These are phyloP conservation scores for Stereocaulon alpinum DNA, from an alignment of 495 filamentous ascomycete genomes.

Conservation along the genomic window DNA sequence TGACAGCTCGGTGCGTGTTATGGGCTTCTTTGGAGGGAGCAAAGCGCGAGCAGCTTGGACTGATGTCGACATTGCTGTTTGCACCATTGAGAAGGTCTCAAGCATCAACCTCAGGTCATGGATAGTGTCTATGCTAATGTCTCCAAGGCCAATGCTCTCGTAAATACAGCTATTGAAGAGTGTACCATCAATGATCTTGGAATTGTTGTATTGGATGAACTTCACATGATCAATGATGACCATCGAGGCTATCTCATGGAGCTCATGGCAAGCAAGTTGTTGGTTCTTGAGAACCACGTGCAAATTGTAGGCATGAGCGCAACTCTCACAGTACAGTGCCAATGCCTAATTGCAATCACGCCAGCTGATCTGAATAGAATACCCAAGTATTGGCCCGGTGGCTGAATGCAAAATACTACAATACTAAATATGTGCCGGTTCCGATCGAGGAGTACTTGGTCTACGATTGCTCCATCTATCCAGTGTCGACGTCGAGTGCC, in stretches of 20 bases:
- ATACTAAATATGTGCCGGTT: conserved; percentile 63
- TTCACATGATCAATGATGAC: conserved; percentile 76
- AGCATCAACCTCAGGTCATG: background rate
- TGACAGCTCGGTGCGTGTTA: conserved; percentile 47
- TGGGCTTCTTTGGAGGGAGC: conserved; percentile 67
- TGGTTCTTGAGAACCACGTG: conserved; percentile 56
- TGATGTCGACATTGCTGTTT: conserved; percentile 71
- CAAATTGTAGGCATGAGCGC: conserved; percentile 82
- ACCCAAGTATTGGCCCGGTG: conserved; percentile 57
- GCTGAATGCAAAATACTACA: conserved; percentile 62
- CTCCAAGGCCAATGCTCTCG: conserved; percentile 61
- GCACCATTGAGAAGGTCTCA: conserved; percentile 72
- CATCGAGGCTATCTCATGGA: conserved; percentile 73
- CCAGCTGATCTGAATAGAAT: conserved; percentile 44
- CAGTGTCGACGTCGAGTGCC: conserved; percentile 47
- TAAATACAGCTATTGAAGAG: conserved; percentile 67
- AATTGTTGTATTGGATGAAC: conserved; percentile 65
- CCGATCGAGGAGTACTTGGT: conserved; percentile 69
- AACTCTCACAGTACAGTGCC: conserved; percentile 51
- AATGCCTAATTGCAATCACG: background rate
- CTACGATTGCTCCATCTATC: conserved; percentile 63
- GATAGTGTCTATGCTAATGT: background rate
- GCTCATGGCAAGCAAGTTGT: conserved; percentile 66
- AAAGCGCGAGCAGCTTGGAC: conserved; percentile 55
- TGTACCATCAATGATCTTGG: conserved; percentile 54